These are phyloP conservation scores for Russula brevipes DNA, from an alignment of 768 basidiomycete genomes.

Conservation along the genomic window DNA sequence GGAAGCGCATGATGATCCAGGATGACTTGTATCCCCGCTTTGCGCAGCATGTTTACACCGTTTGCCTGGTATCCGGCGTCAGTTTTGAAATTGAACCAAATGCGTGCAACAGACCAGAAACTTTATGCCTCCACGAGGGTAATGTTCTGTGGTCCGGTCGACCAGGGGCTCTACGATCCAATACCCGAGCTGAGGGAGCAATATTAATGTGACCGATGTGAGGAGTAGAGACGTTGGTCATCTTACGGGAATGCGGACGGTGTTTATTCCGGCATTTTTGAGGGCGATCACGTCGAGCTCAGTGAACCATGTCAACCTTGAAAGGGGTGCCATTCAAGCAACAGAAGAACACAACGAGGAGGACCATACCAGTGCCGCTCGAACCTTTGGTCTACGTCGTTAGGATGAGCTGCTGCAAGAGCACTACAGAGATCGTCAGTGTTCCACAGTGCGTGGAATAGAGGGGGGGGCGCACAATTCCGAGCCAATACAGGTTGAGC, in stretches of 20 bases:
- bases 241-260: constrained; percentile 68
- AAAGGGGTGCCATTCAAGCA: not conserved
- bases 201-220: not conserved
- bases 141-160: constrained; percentile 53
- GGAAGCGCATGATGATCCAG: constrained; percentile 69
- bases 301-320: constrained; percentile 68
- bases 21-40: constrained; percentile 61
- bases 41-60: constrained; percentile 53
- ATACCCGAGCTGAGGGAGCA: constrained; percentile 56
- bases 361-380: constrained; percentile 53
- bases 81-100: not conserved
- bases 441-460: constrained; percentile 37
- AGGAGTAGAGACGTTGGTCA: not conserved
- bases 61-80: constrained; percentile 41
- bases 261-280: constrained; percentile 55
- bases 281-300: constrained; percentile 55
- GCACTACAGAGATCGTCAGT: constrained; percentile 37
- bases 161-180: constrained; percentile 78
- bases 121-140: constrained; percentile 61
- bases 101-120: constrained; percentile 44
- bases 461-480: constrained; percentile 53
- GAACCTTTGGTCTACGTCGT: constrained; percentile 50
- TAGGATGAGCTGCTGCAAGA: constrained; percentile 54
- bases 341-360: not conserved
- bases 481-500: constrained; percentile 55